phyloP scores from a whole-genome alignment of 1,139 yeast genomes.

The Hanseniaspora gamundiae region DNA sequence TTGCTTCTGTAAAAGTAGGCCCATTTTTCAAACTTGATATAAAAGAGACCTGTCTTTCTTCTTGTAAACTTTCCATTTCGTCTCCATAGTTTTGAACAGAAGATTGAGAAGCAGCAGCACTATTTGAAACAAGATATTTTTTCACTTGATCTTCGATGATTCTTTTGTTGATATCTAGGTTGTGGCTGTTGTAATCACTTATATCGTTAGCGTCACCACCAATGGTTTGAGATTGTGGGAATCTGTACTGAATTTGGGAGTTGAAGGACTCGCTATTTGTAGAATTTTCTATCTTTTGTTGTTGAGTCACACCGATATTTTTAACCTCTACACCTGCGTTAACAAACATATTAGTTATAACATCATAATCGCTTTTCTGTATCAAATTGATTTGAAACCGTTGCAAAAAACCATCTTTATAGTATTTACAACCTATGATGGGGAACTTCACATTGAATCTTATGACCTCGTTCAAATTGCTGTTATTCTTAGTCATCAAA shows the following conservation, averaged over 20 bases:
- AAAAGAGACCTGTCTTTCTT: no score
- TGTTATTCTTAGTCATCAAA: neutral
- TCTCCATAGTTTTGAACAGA: no score
- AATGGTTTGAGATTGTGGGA: no score
- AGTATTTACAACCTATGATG: neutral
- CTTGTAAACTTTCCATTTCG: no score
- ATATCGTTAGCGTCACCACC: no score
- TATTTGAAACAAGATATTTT: no score
- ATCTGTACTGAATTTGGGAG: no score
- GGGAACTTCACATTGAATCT: constrained; percentile 1
- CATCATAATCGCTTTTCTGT: neutral
- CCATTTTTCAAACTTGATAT: neutral
- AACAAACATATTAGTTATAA: neutral
- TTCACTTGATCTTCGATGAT: no score
- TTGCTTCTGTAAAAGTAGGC: no score
- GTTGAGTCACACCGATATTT: neutral
- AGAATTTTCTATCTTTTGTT: neutral
- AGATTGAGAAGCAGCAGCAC: no score
- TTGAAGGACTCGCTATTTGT: neutral
- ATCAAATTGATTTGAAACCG: neutral
- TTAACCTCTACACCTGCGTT: neutral
- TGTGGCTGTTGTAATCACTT: no score
- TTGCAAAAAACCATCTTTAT: neutral
- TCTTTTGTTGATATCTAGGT: no score
- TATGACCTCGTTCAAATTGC: neutral